Conservation (phyloP, 768 basidiomycete species). For the Naematelia aurantialba region DNA sequence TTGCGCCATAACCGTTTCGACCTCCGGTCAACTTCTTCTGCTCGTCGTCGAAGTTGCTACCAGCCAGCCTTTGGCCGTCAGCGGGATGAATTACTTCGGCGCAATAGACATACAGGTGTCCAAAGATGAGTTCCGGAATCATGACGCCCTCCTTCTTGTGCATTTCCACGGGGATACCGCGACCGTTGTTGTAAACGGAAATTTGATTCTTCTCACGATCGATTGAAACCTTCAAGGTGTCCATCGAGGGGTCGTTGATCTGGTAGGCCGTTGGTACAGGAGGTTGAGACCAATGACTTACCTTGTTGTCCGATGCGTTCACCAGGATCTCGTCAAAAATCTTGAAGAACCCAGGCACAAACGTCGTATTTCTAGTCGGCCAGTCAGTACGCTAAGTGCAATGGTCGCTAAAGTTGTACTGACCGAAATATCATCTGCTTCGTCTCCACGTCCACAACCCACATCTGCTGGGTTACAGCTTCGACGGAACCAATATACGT, state of each 20-base stretch:
- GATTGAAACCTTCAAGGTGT: constrained; percentile 80
- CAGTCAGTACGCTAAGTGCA: background rate
- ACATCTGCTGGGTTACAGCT: constrained; percentile 77
- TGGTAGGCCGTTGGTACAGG: no score
- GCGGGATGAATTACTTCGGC: constrained; percentile 5
- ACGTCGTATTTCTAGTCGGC: constrained; percentile 57
- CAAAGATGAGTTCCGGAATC: constrained; percentile 96
- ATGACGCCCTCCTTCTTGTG: constrained; percentile 89
- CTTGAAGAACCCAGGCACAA: constrained; percentile 97
- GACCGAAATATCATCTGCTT: constrained; percentile 80
- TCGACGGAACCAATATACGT: constrained; percentile 93
- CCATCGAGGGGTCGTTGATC: constrained; percentile 92
- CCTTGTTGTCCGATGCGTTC: constrained; percentile 99
- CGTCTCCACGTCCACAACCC: constrained; percentile 81
- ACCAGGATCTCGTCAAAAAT: constrained; percentile 99
- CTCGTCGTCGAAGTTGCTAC: constrained; percentile 96
- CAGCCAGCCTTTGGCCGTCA: constrained; percentile 59
- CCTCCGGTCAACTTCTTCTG: constrained; percentile 99
- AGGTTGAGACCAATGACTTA: constrained; percentile 51
- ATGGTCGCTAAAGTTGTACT: constrained; percentile 49
- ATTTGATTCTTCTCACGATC: constrained; percentile 79
- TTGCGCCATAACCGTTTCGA: constrained; percentile 97
- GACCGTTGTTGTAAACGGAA: constrained; percentile 91
- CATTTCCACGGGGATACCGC: constrained; percentile 94
- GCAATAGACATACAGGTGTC: constrained; percentile 61